Evolutionary conservation across 495 filamentous ascomycete species (phyloP).

Genomic region (Podospora pseudocomata): DNA sequence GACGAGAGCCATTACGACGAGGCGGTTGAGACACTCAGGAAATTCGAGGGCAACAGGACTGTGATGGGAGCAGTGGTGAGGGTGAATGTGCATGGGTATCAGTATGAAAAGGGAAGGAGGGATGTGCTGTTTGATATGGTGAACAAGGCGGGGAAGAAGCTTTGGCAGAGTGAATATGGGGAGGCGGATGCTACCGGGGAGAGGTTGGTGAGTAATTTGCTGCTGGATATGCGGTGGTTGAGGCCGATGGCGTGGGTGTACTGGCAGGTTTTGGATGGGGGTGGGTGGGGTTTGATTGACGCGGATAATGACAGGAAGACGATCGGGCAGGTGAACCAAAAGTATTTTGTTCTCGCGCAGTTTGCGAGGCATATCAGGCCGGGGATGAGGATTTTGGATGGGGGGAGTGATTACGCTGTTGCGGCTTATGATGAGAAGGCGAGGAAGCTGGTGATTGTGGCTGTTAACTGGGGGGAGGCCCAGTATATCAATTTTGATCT

Average conservation of each 20-base stretch:
- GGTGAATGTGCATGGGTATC: slow-evolving; percentile 42
- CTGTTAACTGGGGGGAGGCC: slow-evolving; percentile 35
- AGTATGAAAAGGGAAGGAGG: slow-evolving; percentile 30
- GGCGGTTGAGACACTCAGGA: slow-evolving; percentile 31
- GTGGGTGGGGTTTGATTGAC: slow-evolving; percentile 36
- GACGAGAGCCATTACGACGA: slow-evolving; percentile 35
- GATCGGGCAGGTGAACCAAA: slow-evolving; percentile 29
- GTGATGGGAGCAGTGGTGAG: slow-evolving; percentile 26
- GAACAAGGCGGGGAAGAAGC: slow-evolving; percentile 24
- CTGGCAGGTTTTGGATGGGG: slow-evolving; percentile 38
- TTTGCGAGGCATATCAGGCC: slow-evolving; percentile 35
- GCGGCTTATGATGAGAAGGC: slow-evolving; percentile 34
- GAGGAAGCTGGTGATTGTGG: slow-evolving; percentile 36
- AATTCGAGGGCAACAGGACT: slow-evolving; percentile 19
- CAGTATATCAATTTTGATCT: slow-evolving; percentile 41
- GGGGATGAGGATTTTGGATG: slow-evolving; percentile 38
- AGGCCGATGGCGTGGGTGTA: slow-evolving; percentile 41
- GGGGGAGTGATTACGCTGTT: slow-evolving; percentile 31
- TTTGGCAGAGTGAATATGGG: slow-evolving; percentile 43
- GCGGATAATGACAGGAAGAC: slow-evolving; percentile 32
- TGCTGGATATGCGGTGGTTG: slow-evolving; percentile 39
- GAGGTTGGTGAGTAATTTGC: slow-evolving; percentile 31
- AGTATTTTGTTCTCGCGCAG: slow-evolving; percentile 39
- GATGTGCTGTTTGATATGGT: slow-evolving; percentile 27
- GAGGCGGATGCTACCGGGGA: slow-evolving; percentile 35